Percentiles rank a stretch among this genome's conserved stretches.
These are phyloP conservation scores for Aspergillus unguis DNA, from an alignment of 2,329 filamentous ascomycete species.

Conservation along the genomic window DNA sequence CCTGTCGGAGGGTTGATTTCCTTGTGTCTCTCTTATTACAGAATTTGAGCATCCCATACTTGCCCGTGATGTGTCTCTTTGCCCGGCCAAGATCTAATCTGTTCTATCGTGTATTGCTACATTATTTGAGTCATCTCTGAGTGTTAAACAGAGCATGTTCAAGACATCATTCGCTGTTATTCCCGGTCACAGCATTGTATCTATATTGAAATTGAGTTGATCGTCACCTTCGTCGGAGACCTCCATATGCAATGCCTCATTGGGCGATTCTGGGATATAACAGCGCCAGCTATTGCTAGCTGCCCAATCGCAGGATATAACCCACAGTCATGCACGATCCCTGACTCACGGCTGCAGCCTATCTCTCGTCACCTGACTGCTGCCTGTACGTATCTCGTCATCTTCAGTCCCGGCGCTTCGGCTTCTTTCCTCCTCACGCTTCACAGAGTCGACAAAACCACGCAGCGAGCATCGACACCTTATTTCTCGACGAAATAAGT, in stretches of 20 bases:
- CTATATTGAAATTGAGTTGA: too few species aligned
- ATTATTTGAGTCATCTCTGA: too few species aligned
- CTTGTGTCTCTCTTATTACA: too few species aligned
- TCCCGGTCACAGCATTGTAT: too few species aligned
- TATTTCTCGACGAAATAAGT: slow-evolving; percentile 18
- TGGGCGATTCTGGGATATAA: slow-evolving; percentile 1
- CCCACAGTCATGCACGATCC: not conserved
- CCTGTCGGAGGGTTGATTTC: not conserved
- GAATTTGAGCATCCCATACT: too few species aligned
- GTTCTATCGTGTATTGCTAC: too few species aligned
- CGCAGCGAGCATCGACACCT: slow-evolving; percentile 20
- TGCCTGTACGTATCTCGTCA: slow-evolving; percentile 12
- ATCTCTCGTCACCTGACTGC: slow-evolving; percentile 8
- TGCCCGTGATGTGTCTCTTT: too few species aligned
- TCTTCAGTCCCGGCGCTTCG: slow-evolving; percentile 26
- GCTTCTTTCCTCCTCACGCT: slow-evolving; percentile 43
- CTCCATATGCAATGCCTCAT: not conserved
- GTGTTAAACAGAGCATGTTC: too few species aligned
- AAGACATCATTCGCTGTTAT: too few species aligned
- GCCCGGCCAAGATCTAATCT: too few species aligned
- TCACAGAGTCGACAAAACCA: slow-evolving; percentile 40
- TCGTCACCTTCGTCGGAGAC: too few species aligned
- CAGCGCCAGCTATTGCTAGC: not conserved
- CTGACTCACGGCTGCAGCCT: slow-evolving; percentile 1
- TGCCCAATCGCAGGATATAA: not conserved